Evolutionary conservation across 306 rosid genomes (phyloP).

Genomic region (Trifolium fragiferum): DNA sequence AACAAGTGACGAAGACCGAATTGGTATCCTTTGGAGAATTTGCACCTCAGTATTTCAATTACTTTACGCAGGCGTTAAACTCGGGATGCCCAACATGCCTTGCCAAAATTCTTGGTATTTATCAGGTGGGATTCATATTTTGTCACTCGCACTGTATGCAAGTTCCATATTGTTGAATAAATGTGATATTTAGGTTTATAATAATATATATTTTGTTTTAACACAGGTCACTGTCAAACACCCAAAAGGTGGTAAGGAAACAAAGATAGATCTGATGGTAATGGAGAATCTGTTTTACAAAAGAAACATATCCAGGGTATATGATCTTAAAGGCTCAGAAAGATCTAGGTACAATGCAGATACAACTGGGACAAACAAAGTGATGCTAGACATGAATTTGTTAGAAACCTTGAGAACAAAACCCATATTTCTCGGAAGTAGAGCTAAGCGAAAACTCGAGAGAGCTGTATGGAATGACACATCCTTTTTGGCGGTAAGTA

Average conservation of each 20-base stretch:
- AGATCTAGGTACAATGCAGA: conserved; percentile 93
- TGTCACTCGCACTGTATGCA: neutral
- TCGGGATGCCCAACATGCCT: conserved; percentile 95
- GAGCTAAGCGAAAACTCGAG: conserved; percentile 89
- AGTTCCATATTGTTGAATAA: neutral
- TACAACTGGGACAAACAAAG: conserved; percentile 81
- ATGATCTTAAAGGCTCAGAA: conserved; percentile 97
- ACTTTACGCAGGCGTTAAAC: conserved; percentile 68
- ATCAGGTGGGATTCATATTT: conserved; percentile 65
- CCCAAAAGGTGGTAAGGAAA: conserved; percentile 91
- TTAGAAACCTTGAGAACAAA: conserved; percentile 83
- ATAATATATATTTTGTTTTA: conserved; percentile 25
- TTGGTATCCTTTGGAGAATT: conserved; percentile 91
- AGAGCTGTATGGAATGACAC: conserved; percentile 98
- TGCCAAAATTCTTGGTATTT: conserved; percentile 93
- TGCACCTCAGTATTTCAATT: conserved; percentile 84
- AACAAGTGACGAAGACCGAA: conserved; percentile 94
- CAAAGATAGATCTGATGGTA: conserved; percentile 90
- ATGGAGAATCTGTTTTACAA: conserved; percentile 97
- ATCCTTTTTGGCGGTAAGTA: conserved; percentile 79
- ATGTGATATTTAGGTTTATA: neutral
- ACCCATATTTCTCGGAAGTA: conserved; percentile 96
- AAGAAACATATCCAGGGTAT: conserved; percentile 82
- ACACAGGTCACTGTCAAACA: conserved; percentile 81
- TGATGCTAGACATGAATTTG: conserved; percentile 91